Evolutionary conservation across 2,329 filamentous ascomycete genomes (phyloP).

Genomic region (Pezicula neosporulosa): DNA sequence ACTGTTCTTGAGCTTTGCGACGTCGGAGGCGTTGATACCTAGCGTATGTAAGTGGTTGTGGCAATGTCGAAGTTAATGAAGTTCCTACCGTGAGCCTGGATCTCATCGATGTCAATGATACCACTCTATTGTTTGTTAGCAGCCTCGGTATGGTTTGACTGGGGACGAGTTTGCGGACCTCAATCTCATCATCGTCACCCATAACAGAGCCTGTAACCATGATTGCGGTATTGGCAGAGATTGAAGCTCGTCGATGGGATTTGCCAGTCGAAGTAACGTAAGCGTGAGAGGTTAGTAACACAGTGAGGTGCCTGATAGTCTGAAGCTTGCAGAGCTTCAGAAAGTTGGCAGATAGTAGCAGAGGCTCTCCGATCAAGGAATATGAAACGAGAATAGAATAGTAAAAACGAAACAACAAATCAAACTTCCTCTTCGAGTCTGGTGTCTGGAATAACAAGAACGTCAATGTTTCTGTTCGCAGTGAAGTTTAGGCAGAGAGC

Average conservation of each 20-base stretch:
- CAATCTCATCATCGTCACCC: conserved; percentile 12
- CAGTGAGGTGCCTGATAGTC: background rate
- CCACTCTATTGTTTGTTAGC: conserved; percentile 9
- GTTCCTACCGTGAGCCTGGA: conserved; percentile 57
- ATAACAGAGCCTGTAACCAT: conserved; percentile 12
- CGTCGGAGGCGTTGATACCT: conserved; percentile 63
- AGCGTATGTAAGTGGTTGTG: conserved; percentile 8
- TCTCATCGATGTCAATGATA: conserved; percentile 63
- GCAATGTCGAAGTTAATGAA: background rate
- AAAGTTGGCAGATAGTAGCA: too few species aligned
- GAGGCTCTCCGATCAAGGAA: too few species aligned
- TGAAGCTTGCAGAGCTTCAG: background rate
- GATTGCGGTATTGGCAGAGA: background rate
- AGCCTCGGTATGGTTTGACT: background rate
- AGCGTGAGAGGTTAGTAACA: background rate
- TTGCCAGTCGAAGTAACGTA: background rate
- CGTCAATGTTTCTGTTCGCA: too few species aligned
- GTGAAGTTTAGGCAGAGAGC: too few species aligned
- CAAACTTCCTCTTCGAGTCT: too few species aligned
- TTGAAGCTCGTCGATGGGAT: background rate
- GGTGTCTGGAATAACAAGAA: too few species aligned
- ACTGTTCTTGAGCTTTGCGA: conserved; percentile 60
- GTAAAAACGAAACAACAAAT: background rate
- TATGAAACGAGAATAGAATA: too few species aligned
- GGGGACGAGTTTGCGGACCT: background rate